A percentile compares a stretch with the other conserved stretches of the same genome.
Evolutionary conservation across 2,329 filamentous ascomycete species (phyloP).

Genomic region (Aspergillus novoparasiticus): DNA sequence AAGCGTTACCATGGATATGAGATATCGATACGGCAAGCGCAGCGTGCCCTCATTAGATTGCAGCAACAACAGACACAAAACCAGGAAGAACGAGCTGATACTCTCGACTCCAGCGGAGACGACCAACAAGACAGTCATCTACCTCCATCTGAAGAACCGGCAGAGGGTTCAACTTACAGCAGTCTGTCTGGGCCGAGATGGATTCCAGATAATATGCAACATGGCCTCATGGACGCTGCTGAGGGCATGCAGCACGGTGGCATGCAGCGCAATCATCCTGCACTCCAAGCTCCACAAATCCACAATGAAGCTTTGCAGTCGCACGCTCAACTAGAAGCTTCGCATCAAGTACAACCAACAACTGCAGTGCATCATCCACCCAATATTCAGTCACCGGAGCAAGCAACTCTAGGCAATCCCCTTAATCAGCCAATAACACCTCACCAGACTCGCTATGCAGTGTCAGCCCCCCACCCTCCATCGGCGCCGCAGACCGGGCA

Average conservation of each 20-base stretch:
- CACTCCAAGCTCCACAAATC: conserved; percentile 21
- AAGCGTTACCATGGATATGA: conserved; percentile 46
- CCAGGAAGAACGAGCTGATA: conserved; percentile 25
- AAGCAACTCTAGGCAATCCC: conserved; percentile 24
- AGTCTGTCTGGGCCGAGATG: conserved; percentile 36
- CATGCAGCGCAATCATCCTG: conserved; percentile 22
- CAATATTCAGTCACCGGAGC: conserved; percentile 27
- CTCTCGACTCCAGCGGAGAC: conserved; percentile 27
- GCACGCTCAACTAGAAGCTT: conserved; percentile 14
- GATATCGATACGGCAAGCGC: conserved; percentile 43
- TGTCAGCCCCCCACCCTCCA: conserved; percentile 22
- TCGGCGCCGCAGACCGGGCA: conserved; percentile 22
- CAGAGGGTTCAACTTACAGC: conserved; percentile 29
- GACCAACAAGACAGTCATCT: conserved; percentile 30
- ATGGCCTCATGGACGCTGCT: conserved; percentile 29
- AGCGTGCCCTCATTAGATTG: conserved; percentile 39
- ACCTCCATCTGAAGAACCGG: conserved; percentile 28
- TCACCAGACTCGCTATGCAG: conserved; percentile 27
- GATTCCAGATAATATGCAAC: conserved; percentile 33
- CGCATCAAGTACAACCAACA: conserved; percentile 19
- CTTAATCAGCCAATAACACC: conserved; percentile 26
- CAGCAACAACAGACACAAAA: conserved; percentile 32
- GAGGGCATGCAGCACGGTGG: conserved; percentile 27
- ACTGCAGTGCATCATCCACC: conserved; percentile 20
- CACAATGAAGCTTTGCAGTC: conserved; percentile 24